phyloP scores from a whole-genome alignment of 768 basidiomycete genomes.

The Pholiota molesta region DNA sequence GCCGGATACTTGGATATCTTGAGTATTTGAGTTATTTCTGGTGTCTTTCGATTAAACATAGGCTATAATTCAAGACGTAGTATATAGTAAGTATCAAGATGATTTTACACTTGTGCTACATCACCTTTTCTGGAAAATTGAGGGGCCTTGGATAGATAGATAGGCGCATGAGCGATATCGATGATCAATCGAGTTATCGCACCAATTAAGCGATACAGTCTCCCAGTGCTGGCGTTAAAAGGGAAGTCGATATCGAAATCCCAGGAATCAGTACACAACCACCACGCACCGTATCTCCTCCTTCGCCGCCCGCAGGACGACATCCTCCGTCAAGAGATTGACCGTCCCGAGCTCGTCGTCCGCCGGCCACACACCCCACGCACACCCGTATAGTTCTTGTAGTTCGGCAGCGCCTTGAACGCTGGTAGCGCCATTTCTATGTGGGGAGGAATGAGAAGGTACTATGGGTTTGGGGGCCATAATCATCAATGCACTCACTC shows the following conservation, averaged over 20 bases:
- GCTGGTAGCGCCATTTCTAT: neutral
- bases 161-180: no score
- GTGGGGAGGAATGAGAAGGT: neutral
- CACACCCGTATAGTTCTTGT: slow-evolving; percentile 3
- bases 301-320: slow-evolving; percentile 5
- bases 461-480: neutral
- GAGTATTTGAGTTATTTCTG: slow-evolving; percentile 4
- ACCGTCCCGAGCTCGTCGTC: slow-evolving; percentile 9
- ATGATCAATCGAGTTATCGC: neutral
- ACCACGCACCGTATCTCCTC: slow-evolving; percentile 6
- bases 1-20: neutral
- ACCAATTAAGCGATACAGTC: slow-evolving; percentile 7
- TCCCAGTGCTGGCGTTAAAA: slow-evolving; percentile 1
- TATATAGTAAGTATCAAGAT: neutral
- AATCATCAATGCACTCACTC: no score
- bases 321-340: slow-evolving; percentile 5
- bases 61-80: neutral
- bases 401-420: slow-evolving; percentile 3
- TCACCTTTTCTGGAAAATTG: slow-evolving; percentile 10
- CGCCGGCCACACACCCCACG: slow-evolving; percentile 10
- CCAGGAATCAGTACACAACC: no score
- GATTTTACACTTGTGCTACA: no score
- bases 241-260: neutral
- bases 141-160: neutral
- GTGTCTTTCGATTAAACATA: slow-evolving; percentile 7